Percentiles rank a stretch among this genome's conserved stretches.
These are phyloP conservation scores for Eucalyptus leucophloia DNA, from an alignment of 345 rosid genomes.

Conservation along the genomic window DNA sequence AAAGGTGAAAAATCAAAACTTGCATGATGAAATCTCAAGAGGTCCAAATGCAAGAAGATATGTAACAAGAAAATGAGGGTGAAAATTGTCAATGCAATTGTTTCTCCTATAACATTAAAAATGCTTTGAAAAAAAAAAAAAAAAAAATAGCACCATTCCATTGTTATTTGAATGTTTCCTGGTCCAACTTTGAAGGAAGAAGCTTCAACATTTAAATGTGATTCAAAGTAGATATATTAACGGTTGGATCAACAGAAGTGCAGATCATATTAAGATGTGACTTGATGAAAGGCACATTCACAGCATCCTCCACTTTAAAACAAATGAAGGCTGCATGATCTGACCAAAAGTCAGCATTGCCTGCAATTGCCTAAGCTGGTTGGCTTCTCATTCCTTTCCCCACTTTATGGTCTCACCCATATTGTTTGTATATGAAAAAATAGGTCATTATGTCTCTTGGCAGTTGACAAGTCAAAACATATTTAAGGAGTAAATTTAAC, in stretches of 20 bases:
- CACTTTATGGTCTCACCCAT: not conserved
- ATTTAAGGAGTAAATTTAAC: not conserved
- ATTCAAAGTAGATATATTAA: not conserved
- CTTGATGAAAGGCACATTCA: not conserved
- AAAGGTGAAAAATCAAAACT: not conserved
- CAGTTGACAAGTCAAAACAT: not conserved
- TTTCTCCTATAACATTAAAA: not conserved
- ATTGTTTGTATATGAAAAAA: not conserved
- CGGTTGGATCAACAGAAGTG: not conserved
- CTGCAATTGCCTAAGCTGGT: not conserved
- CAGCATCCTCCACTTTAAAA: not conserved
- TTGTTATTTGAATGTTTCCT: not conserved
- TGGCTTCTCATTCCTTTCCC: not conserved
- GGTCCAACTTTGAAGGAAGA: not conserved
- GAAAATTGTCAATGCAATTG: not conserved
- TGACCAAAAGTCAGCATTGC: not conserved
- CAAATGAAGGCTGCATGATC: not conserved
- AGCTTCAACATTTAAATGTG: not conserved
- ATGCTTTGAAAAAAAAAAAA: too few species aligned
- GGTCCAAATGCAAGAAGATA: not conserved
- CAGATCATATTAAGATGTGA: not conserved
- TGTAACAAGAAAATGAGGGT: not conserved
- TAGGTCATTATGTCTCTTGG: not conserved
- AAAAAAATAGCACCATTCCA: not conserved
- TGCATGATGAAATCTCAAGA: not conserved